Base-by-base conservation (phyloP, 768 basidiomycete species). In the Punctularia strigosozonata region DNA sequence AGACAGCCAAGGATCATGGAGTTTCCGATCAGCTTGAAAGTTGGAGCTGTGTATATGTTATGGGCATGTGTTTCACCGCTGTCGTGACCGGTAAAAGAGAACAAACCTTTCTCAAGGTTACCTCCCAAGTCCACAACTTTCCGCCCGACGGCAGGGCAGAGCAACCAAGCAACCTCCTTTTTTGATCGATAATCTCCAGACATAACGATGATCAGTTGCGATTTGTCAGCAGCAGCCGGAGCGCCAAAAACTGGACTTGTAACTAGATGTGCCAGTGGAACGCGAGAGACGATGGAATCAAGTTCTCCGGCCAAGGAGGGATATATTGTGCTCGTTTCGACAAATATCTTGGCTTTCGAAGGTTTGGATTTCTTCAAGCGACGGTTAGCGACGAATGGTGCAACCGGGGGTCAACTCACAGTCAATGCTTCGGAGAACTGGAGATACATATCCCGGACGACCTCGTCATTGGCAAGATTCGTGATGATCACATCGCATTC, bases 71-170 rank as follows among this genome's bases (percentile, higher is more conserved):
- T n/a, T n/a, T n/a, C n/a, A n/a, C n/a, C n/a, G n/a, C n/a, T n/a
- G n/a, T n/a, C n/a, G n/a, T n/a, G n/a, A n/a, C n/a, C n/a, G 4
- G 28, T 12, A 43, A 14, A 8, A 13, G 32, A 25, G 23, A 28
- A 42, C 48, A 6, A 23, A 71, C 83, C 87, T 60, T 85, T 81
- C 61, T 90, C 85, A 23, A 91, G 66, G 54, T 92, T 88, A 19
- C 73, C 78, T 19, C 90, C 90, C 8, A 94, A 67, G 54, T 92
- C 90, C 17, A 80, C 58, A 22, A 78, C 74, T 53, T 85, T 89
- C 44, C 73, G 65, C 15, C 78, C 90, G 33, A 89, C 69, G 4
- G 79, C 73, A 12, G 89, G 89, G 0, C 89, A 76, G 21, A 88
- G 65, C n/a, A 82, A 63, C 51, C 85, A 72, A 1, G 77, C 77